These are phyloP conservation scores for Metarhizium robertsii DNA, from an alignment of 2,329 filamentous ascomycete species.

Conservation along the genomic window DNA sequence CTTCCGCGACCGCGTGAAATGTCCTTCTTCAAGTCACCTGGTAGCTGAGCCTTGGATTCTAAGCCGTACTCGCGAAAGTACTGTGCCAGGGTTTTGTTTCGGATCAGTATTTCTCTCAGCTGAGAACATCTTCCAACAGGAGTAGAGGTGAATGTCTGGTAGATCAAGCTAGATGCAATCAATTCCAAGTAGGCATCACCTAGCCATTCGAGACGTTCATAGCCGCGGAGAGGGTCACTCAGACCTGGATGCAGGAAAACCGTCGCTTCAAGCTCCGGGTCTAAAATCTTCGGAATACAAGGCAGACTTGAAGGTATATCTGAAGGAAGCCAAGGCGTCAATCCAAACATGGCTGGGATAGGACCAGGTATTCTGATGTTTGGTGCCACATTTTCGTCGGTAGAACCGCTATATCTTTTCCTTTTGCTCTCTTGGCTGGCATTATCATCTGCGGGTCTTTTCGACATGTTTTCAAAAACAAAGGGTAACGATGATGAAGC, in stretches of 20 bases:
- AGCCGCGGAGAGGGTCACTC: constrained; percentile 29
- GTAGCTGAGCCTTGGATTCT: constrained; percentile 52
- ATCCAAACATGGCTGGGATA: constrained; percentile 6
- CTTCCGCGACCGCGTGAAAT: constrained; percentile 14
- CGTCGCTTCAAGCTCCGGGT: constrained; percentile 49
- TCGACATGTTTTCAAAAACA: constrained; percentile 2
- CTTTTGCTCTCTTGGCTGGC: constrained; percentile 6
- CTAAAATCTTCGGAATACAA: constrained; percentile 50
- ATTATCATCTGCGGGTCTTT: background rate
- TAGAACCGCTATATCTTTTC: background rate
- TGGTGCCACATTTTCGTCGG: background rate
- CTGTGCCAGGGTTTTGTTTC: constrained; percentile 65
- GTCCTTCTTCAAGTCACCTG: constrained; percentile 28
- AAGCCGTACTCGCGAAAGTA: constrained; percentile 66
- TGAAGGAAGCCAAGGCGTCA: constrained; percentile 40
- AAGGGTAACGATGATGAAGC: background rate
- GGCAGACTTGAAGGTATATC: constrained; percentile 42
- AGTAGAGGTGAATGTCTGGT: constrained; percentile 57
- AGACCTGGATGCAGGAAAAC: constrained; percentile 59
- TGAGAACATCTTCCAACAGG: constrained; percentile 62
- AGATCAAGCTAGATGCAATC: constrained; percentile 67
- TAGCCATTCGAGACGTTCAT: constrained; percentile 81
- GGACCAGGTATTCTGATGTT: background rate
- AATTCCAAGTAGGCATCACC: constrained; percentile 81
- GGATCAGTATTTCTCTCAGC: constrained; percentile 68